Evolutionary conservation across 2,329 filamentous ascomycete genomes (phyloP).

Genomic region (Fusarium veterinarium): DNA sequence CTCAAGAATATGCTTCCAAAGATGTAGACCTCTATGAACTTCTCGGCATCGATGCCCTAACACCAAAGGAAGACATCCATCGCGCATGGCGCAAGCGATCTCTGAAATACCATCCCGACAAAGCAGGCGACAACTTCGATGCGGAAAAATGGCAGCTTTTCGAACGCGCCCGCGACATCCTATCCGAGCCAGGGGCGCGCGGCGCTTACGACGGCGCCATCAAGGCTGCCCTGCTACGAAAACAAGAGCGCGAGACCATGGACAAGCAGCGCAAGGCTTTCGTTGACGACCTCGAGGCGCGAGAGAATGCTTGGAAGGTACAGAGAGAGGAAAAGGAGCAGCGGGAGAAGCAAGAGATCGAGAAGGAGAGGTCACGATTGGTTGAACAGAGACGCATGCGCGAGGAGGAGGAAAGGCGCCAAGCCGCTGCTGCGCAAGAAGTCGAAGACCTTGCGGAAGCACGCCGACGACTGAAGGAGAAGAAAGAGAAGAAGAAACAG

Average conservation of each 20-base stretch:
- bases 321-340: slow-evolving; percentile 63
- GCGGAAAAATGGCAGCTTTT: slow-evolving; percentile 86
- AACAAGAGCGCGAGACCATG: slow-evolving; percentile 78
- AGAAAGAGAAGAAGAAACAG: slow-evolving; percentile 55
- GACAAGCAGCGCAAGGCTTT: slow-evolving; percentile 78
- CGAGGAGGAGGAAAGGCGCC: slow-evolving; percentile 52
- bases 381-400: slow-evolving; percentile 53
- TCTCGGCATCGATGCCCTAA: slow-evolving; percentile 73
- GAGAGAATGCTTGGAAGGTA: slow-evolving; percentile 75
- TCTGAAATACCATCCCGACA: slow-evolving; percentile 94
- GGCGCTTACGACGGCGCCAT: slow-evolving; percentile 82
- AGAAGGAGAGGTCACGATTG: slow-evolving; percentile 53
- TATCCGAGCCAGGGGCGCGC: slow-evolving; percentile 77
- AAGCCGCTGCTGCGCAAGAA: slow-evolving; percentile 53
- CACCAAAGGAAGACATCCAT: slow-evolving; percentile 78
- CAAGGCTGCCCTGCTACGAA: slow-evolving; percentile 75
- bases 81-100: slow-evolving; percentile 87
- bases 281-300: slow-evolving; percentile 86
- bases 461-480: slow-evolving; percentile 52
- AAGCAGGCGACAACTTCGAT: slow-evolving; percentile 80
- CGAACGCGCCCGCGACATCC: slow-evolving; percentile 86
- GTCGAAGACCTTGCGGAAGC: slow-evolving; percentile 54
- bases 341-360: slow-evolving; percentile 48
- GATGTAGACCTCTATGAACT: slow-evolving; percentile 82
- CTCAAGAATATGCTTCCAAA: slow-evolving; percentile 69